A percentile compares a stretch with the other conserved stretches of the same genome.
Conservation (phyloP, 108 stramenopile genomes). For the Discostella stelligeroides region DNA sequence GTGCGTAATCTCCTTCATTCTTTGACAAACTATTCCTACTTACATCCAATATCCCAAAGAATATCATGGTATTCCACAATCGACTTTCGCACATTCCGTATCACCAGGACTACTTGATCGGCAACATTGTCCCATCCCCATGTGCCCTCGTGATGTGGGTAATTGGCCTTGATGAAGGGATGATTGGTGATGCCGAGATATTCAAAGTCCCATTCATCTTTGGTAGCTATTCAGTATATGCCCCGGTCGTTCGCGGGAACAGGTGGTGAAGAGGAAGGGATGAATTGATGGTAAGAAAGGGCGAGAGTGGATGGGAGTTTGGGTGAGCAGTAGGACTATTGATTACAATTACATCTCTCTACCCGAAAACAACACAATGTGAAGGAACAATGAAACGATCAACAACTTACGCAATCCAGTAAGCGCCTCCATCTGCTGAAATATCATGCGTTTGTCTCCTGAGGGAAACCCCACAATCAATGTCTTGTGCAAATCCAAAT, state of each 20-base stretch:
- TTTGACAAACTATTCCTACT: too few relatives aligned
- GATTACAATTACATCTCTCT: too few relatives aligned
- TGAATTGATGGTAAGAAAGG: too few relatives aligned
- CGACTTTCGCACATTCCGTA: conserved; percentile 3
- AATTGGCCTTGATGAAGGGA: conserved; percentile 56
- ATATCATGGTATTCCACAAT: conserved; percentile 7
- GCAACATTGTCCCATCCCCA: conserved; percentile 46
- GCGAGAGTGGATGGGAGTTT: too few relatives aligned
- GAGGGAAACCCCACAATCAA: conserved; percentile 46
- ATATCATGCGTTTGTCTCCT: conserved; percentile 52
- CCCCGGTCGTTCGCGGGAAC: too few relatives aligned
- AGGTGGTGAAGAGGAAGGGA: too few relatives aligned
- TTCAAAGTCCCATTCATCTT: conserved; percentile 53
- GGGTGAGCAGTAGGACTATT: too few relatives aligned
- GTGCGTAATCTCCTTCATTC: too few relatives aligned
- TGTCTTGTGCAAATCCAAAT: conserved; percentile 22
- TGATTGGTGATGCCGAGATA: conserved; percentile 40
- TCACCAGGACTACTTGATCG: conserved; percentile 22
- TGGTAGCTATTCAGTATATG: conserved; percentile 11
- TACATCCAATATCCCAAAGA: conserved; percentile 2
- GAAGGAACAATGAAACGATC: too few relatives aligned
- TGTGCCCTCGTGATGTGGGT: conserved; percentile 52
- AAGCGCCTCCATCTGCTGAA: conserved; percentile 54
- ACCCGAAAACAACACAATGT: too few relatives aligned
- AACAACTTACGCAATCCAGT: conserved; percentile 30